Evolutionary conservation across 2,329 filamentous ascomycete genomes (phyloP), one percentile per base, ranked within the genome.

Genomic region (Lojkania enalia): DNA sequence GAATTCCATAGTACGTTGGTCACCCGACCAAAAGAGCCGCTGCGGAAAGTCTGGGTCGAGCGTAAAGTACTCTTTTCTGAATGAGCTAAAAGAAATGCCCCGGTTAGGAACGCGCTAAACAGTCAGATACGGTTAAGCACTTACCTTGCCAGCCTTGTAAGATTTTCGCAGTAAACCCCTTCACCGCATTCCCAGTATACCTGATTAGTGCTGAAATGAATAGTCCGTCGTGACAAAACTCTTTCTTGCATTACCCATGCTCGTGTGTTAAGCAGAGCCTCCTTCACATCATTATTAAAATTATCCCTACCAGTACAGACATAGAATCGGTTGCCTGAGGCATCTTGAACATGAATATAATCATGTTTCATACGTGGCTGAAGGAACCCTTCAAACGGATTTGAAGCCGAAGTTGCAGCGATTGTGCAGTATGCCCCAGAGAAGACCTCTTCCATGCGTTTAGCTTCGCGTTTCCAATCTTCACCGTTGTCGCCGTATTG

Each of bases 211-310:
- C 37, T 57, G 32, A 60, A 57, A 31, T 54, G 44, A 19, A 58
- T 50, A 15, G 50, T 57, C 13, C 54, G 46, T 32, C 35, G 27
- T n/a, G 54, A 40, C 18, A 58, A 40, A 13, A 52, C 50, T 16
- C 44, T 33, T 30, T 58, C 56, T 42, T 60, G 51, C 38, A 60
- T 39, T 5, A 57, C 57, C 57, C 51, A 59, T 27, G 49, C 55
- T 39, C 54, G 46, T 12, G 15, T 54, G 40, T 57, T 56, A n/a
- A 57, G 49, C 32, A 14, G 35, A 35, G 47, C 49, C 5, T 42
- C 37, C 14, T 33, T 41, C 9, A 53, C 39, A 38, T 51, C 40
- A 4, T 42, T 30, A 20, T 48, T 19, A 33, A 50, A 55, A 39
- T 52, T 44, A 44, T 58, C 50, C 4, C 44, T 51, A 18, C 49